phyloP scores from a whole-genome alignment of 2,329 filamentous ascomycete genomes.

The Colletotrichum eremochloae region DNA sequence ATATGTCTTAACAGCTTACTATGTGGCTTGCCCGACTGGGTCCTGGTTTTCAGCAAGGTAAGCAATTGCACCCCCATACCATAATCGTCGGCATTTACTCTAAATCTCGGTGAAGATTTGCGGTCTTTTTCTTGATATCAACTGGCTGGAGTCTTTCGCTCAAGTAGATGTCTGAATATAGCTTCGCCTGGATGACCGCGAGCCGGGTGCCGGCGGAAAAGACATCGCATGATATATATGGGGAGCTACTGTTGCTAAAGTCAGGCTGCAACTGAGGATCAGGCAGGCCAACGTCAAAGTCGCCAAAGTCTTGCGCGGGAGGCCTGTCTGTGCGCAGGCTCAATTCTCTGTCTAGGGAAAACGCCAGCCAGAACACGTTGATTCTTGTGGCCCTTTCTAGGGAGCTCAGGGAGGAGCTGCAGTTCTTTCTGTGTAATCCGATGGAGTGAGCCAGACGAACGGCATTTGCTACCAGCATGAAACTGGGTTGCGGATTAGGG shows the following conservation, averaged over 20 bases:
- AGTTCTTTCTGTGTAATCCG: constrained; percentile 19
- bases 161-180: constrained; percentile 6
- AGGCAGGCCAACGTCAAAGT: constrained; percentile 9
- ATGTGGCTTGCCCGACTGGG: no score
- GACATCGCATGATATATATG: background rate
- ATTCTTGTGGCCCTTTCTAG: background rate
- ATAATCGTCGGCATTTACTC: no score
- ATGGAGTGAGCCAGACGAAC: constrained; percentile 8
- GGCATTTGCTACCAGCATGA: constrained; percentile 18
- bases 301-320: constrained; percentile 17
- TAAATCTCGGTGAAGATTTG: background rate
- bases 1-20: no score
- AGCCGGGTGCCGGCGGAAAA: constrained; percentile 3
- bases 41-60: no score
- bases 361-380: constrained; percentile 10
- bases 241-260: background rate
- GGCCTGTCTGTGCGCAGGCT: constrained; percentile 15
- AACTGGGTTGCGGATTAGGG: constrained; percentile 19
- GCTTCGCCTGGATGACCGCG: constrained; percentile 2
- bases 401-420: background rate
- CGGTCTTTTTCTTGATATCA: background rate
- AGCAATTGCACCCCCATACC: no score
- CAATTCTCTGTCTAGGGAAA: constrained; percentile 1
- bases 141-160: no score
- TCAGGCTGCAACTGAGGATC: background rate